phyloP scores from a whole-genome alignment of 176 grass and related monocot genomes.

The Cenchrus fungigraminus region DNA sequence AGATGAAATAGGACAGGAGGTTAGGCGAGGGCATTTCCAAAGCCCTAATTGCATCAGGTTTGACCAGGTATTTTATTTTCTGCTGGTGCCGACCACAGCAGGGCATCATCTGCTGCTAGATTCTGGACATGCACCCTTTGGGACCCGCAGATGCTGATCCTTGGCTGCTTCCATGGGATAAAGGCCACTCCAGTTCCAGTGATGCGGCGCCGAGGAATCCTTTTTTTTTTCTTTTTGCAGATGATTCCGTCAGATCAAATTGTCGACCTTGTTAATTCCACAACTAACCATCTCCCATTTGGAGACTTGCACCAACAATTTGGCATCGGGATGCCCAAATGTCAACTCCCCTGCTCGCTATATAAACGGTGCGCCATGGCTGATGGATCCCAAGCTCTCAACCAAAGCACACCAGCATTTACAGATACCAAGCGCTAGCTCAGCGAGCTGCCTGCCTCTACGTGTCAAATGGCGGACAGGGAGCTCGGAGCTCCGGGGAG shows the following conservation, averaged over 20 bases:
- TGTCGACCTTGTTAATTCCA: background rate
- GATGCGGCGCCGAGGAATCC: slow-evolving; percentile 67
- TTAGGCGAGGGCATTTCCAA: background rate
- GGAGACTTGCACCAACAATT: background rate
- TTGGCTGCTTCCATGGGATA: slow-evolving; percentile 41
- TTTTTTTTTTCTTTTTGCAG: background rate
- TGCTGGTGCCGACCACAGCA: background rate
- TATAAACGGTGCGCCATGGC: background rate
- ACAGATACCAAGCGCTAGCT: background rate
- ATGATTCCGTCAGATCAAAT: background rate
- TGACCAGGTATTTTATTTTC: background rate
- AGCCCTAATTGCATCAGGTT: background rate
- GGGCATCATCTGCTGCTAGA: background rate
- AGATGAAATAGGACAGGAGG: background rate
- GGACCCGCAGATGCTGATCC: background rate
- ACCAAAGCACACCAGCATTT: background rate
- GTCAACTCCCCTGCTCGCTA: background rate
- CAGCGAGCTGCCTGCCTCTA: no score
- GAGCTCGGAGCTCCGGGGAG: slow-evolving; percentile 45
- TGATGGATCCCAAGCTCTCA: background rate
- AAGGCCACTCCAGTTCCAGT: background rate
- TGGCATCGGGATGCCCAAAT: background rate
- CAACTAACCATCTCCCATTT: background rate
- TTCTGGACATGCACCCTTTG: background rate
- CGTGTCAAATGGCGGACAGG: no score